Evolutionary conservation across 306 rosid species (phyloP).

Genomic region (Luffa aegyptiaca): DNA sequence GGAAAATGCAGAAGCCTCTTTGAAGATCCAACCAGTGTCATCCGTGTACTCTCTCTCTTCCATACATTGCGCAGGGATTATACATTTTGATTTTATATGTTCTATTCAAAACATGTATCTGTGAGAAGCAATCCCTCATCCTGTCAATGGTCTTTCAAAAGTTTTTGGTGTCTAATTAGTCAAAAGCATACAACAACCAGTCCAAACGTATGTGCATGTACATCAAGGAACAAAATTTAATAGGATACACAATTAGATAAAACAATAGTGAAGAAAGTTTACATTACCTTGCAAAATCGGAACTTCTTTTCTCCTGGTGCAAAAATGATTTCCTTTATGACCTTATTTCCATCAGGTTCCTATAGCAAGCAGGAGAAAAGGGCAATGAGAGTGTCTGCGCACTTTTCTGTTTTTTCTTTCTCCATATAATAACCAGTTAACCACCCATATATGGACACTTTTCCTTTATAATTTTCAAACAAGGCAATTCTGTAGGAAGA

Average conservation of each 20-base stretch:
- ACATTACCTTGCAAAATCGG: slow-evolving; percentile 58
- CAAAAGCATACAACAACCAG: neutral
- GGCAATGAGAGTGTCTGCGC: neutral
- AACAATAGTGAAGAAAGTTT: neutral
- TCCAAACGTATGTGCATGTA: neutral
- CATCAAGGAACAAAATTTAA: neutral
- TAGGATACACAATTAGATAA: neutral
- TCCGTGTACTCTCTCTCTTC: neutral
- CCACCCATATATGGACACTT: neutral
- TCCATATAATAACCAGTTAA: neutral
- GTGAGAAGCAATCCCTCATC: neutral
- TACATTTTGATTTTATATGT: neutral
- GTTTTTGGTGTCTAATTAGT: neutral
- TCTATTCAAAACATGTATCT: neutral
- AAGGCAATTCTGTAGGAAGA: neutral
- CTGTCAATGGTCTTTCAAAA: neutral
- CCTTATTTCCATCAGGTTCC: slow-evolving; percentile 79
- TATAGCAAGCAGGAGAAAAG: slow-evolving; percentile 10
- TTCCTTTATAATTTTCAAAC: neutral
- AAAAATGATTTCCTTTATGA: slow-evolving; percentile 43
- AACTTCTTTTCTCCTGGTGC: slow-evolving; percentile 60
- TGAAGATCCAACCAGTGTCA: neutral
- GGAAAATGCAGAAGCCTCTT: neutral
- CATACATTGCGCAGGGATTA: neutral
- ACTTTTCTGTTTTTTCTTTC: neutral